phyloP scores from a whole-genome alignment of 2,329 filamentous ascomycete species.

The Sordariomycetes sp. region DNA sequence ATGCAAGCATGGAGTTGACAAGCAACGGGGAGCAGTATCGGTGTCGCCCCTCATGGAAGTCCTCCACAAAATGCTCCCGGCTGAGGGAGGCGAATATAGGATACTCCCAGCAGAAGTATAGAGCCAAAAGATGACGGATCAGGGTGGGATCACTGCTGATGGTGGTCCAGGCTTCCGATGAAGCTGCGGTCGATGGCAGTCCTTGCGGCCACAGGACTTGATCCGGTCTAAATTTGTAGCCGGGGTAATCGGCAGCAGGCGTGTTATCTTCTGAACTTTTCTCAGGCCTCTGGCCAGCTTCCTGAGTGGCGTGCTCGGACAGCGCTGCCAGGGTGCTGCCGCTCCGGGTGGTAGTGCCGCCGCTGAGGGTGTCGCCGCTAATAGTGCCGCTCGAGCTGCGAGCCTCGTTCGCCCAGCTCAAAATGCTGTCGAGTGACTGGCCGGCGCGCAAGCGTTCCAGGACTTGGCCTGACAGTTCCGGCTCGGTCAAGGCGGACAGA shows the following conservation, averaged over 20 bases:
- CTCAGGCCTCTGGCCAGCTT: conserved; percentile 4
- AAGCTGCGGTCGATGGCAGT: conserved; percentile 30
- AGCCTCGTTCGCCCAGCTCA: conserved; percentile 49
- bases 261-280: conserved; percentile 26
- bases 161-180: conserved; percentile 46
- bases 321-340: conserved; percentile 19
- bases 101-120: conserved; percentile 72
- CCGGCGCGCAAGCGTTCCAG: conserved; percentile 42
- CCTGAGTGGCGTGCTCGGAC: conserved; percentile 7
- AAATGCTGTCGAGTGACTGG: conserved; percentile 44
- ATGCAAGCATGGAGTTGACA: conserved; percentile 55
- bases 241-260: conserved; percentile 18
- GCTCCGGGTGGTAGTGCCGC: conserved; percentile 18
- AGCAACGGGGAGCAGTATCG: conserved; percentile 61
- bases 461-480: conserved; percentile 45
- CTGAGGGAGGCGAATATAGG: conserved; percentile 66
- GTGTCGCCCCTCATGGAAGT: conserved; percentile 50
- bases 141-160: conserved; percentile 49
- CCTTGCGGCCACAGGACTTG: conserved; percentile 38
- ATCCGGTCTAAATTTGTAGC: conserved; percentile 32
- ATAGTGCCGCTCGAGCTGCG: too few species aligned
- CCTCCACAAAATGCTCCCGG: conserved; percentile 60
- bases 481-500: conserved; percentile 41
- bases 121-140: conserved; percentile 52
- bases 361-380: too few species aligned